Evolutionary conservation across 441 rosid genomes (phyloP), one percentile per base, ranked within the genome.

Genomic region (Bocquillonia castaneifolia): DNA sequence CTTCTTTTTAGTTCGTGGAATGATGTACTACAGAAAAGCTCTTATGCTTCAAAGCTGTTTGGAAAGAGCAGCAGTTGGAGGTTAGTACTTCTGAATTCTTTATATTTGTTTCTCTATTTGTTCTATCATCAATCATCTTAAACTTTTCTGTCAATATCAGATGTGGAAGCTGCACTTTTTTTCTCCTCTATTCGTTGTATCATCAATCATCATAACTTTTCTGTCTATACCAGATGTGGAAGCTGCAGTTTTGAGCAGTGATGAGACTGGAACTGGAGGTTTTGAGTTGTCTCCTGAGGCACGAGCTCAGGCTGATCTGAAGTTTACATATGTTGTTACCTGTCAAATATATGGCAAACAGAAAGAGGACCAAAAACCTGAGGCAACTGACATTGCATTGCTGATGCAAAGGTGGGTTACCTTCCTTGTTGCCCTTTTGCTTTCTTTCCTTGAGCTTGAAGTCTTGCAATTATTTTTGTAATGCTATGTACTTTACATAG

Each of bases 1-100:
- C 69, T 15, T 59, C 63, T 76, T 53, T 82, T 69, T 87, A 95
- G 99, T 95, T 78, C 99, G 99, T 62, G 99, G 99, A 68, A 95
- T 95, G 99, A 95, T 95, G 99, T 95, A 95, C 84, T 95, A 95
- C 60, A 90, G 99, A 80, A 95, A 92, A 76, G 98, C 99, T 66
- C 85, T 95, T 68, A 89, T 95, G 97, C 97, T 95, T 77, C 99
- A 90, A 71, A 76, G 87, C 60, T 89, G 85, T 82, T 78, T 95
- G 82, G 99, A 95, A 78, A 88, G 93, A 79, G 74, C 72, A 70
- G 74, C 75, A 59, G 69, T 79, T 67, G 86, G 88, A 84, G 99
- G 99, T 94, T 65, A 66, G 85, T 37, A 48, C 47, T 69, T 76
- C 69, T 44, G 56, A n/a, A n/a, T n/a, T n/a, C n/a, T n/a, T n/a